Conservation (phyloP, 1,139 yeast genomes). For the Ogataea hybrid region DNA sequence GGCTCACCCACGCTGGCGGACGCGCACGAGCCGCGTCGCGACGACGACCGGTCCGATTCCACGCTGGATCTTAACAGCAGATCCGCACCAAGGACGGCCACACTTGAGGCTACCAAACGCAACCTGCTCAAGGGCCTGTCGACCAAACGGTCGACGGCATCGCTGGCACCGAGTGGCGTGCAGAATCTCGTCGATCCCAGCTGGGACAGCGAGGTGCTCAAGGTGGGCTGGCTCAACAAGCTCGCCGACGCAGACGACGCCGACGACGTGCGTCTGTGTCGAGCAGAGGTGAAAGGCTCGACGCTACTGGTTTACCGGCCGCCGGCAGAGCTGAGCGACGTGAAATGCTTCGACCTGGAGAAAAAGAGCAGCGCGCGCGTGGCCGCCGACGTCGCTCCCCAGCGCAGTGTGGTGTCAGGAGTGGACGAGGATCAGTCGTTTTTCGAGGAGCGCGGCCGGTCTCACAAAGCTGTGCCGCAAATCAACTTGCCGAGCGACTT, state of each 20-base stretch:
- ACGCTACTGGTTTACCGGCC: conserved; percentile 55
- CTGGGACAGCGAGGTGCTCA: conserved; percentile 38
- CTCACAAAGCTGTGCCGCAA: conserved; percentile 3
- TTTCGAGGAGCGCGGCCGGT: conserved; percentile 4
- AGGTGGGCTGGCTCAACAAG: conserved; percentile 47
- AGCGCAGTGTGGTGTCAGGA: not conserved
- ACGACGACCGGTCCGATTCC: not conserved
- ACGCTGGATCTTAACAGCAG: conserved; percentile 1
- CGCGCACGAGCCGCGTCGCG: not conserved
- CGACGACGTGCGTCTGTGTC: conserved; percentile 42
- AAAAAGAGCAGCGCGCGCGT: not conserved
- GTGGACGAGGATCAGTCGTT: conserved; percentile 9
- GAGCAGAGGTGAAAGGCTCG: conserved; percentile 68
- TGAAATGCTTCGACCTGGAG: conserved; percentile 39
- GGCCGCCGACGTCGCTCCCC: not conserved
- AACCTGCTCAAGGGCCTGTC: conserved; percentile 19
- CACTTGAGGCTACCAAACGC: conserved; percentile 12
- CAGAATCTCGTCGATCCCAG: conserved; percentile 25
- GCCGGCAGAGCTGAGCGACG: conserved; percentile 43
- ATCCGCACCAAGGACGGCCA: conserved; percentile 1
- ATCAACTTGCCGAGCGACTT: conserved; percentile 9
- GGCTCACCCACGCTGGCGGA: conserved; percentile 4
- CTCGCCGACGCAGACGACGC: conserved; percentile 40
- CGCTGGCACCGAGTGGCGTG: conserved; percentile 10
- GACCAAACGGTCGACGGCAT: conserved; percentile 15